Conservation (phyloP, 805 yeast species). For the Candida tammaniensis region DNA sequence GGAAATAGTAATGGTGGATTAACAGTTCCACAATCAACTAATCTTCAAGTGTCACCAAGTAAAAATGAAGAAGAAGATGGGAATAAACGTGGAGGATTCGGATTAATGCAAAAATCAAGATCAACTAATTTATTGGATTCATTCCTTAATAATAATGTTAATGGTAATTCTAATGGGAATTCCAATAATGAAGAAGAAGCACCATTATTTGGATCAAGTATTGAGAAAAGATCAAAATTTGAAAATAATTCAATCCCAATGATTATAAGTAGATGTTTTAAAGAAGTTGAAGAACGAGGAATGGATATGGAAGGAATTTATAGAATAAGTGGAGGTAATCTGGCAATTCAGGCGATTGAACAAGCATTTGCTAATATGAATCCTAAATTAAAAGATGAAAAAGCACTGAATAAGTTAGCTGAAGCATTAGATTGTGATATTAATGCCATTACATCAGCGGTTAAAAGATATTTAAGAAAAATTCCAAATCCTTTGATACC, state of each 20-base stretch:
- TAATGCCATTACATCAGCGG: slow-evolving; percentile 80
- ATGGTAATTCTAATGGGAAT: slow-evolving; percentile 1
- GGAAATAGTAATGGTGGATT: slow-evolving; percentile 9
- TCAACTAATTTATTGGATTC: slow-evolving; percentile 46
- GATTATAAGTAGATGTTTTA: slow-evolving; percentile 67
- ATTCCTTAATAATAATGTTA: slow-evolving; percentile 21
- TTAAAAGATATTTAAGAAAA: slow-evolving; percentile 82
- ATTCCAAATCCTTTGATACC: slow-evolving; percentile 85
- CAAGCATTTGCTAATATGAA: slow-evolving; percentile 29
- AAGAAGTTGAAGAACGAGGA: slow-evolving; percentile 77
- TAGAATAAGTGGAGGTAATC: slow-evolving; percentile 81
- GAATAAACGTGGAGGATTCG: slow-evolving; percentile 5
- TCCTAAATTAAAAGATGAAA: slow-evolving; percentile 29
- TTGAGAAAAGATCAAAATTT: slow-evolving; percentile 58
- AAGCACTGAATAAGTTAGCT: slow-evolving; percentile 25
- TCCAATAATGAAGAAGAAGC: slow-evolving; percentile 15
- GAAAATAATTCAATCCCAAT: slow-evolving; percentile 69
- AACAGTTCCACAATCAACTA: slow-evolving; percentile 9
- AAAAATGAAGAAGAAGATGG: slow-evolving; percentile 11
- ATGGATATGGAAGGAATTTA: slow-evolving; percentile 82
- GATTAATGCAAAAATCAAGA: slow-evolving; percentile 36
- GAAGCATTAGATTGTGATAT: slow-evolving; percentile 59
- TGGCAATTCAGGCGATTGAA: slow-evolving; percentile 55
- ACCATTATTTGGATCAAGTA: slow-evolving; percentile 48
- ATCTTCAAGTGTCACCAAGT: slow-evolving; percentile 4